A percentile compares a stretch with the other conserved stretches of the same genome.
Conservation (phyloP, 169 alveolate genomes). For the Cryptosporidium bovis region DNA sequence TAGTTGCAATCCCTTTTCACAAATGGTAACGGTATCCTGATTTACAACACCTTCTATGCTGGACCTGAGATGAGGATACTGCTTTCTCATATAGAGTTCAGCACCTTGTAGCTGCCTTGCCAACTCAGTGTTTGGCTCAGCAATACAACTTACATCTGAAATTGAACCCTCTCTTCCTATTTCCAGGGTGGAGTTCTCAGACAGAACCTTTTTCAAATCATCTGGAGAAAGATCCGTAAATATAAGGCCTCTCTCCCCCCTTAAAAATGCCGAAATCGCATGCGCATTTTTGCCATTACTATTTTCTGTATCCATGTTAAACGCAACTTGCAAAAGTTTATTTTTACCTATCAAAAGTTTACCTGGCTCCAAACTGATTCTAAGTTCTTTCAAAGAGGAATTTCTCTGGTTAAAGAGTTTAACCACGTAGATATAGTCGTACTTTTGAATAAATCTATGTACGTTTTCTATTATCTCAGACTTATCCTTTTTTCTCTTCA, state of each 20-base stretch:
- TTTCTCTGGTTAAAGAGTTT: slow-evolving; percentile 80
- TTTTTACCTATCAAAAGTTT: slow-evolving; percentile 78
- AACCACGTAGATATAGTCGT: slow-evolving; percentile 76
- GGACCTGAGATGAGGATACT: slow-evolving; percentile 26
- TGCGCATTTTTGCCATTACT: slow-evolving; percentile 76
- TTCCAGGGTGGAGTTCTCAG: slow-evolving; percentile 41
- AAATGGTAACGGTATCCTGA: neutral
- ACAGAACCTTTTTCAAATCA: slow-evolving; percentile 12
- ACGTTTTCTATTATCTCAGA: slow-evolving; percentile 62
- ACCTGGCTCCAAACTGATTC: slow-evolving; percentile 79
- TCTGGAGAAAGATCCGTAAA: slow-evolving; percentile 49
- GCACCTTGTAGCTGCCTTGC: slow-evolving; percentile 7
- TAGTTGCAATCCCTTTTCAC: slow-evolving; percentile 36
- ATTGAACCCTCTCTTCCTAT: slow-evolving; percentile 63
- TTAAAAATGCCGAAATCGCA: slow-evolving; percentile 75
- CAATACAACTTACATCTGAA: slow-evolving; percentile 28
- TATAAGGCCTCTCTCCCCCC: slow-evolving; percentile 61
- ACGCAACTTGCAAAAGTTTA: slow-evolving; percentile 83
- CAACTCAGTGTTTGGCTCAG: slow-evolving; percentile 31
- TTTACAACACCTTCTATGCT: slow-evolving; percentile 1
- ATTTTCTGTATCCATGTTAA: slow-evolving; percentile 79
- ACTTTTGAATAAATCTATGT: slow-evolving; percentile 16
- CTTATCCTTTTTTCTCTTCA: slow-evolving; percentile 36
- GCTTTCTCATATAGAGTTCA: slow-evolving; percentile 42
- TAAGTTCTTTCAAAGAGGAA: slow-evolving; percentile 78